phyloP scores from a whole-genome alignment of 2,329 filamentous ascomycete species.

The Sclerotinia minor region DNA sequence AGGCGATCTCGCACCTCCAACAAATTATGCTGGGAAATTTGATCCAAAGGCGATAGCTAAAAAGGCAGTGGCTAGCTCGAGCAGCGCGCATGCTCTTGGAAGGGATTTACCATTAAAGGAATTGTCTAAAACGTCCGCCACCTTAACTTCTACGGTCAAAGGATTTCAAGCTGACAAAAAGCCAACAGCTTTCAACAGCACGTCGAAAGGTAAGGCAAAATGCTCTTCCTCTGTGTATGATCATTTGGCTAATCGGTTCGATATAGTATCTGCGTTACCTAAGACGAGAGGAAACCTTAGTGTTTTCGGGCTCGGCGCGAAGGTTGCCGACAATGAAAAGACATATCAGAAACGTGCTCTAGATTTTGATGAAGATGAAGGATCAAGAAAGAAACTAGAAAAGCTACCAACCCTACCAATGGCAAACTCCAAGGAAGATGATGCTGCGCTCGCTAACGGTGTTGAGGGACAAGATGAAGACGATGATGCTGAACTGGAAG shows the following conservation, averaged over 20 bases:
- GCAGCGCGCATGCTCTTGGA: slow-evolving; percentile 56
- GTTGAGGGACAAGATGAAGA: slow-evolving; percentile 57
- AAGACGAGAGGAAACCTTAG: slow-evolving; percentile 74
- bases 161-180: slow-evolving; percentile 47
- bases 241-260: slow-evolving; percentile 27
- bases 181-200: slow-evolving; percentile 45
- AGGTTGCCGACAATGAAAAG: slow-evolving; percentile 66
- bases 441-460: slow-evolving; percentile 55
- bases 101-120: slow-evolving; percentile 54
- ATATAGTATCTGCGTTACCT: slow-evolving; percentile 53
- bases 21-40: slow-evolving; percentile 74
- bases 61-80: slow-evolving; percentile 64
- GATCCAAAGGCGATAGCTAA: slow-evolving; percentile 85
- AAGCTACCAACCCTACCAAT: slow-evolving; percentile 79
- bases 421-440: slow-evolving; percentile 59
- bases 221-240: neutral
- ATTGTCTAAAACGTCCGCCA: slow-evolving; percentile 47
- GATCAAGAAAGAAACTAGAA: slow-evolving; percentile 81
- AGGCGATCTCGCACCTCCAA: slow-evolving; percentile 52
- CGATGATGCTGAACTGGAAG: slow-evolving; percentile 69
- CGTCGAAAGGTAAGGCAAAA: slow-evolving; percentile 42
- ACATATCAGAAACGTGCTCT: slow-evolving; percentile 70
- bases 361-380: slow-evolving; percentile 86
- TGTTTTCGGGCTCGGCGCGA: slow-evolving; percentile 77
- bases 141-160: slow-evolving; percentile 45